Evolutionary conservation across 1,139 yeast genomes (phyloP), one percentile per base, ranked within the genome.

Genomic region (Komagataea norvegica): DNA sequence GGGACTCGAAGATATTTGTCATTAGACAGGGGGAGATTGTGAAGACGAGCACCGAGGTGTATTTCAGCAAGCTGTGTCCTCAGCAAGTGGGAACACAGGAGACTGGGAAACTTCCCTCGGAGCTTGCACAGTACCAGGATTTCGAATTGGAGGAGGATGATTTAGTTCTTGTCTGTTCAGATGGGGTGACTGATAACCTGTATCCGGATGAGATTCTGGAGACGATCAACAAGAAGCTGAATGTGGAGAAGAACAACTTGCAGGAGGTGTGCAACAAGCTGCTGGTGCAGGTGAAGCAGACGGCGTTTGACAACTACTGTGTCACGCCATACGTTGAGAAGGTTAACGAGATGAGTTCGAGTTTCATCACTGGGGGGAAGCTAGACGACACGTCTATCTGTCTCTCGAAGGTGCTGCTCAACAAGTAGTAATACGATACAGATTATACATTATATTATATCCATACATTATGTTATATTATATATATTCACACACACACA

Each of bases 331-430:
- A 73, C 47, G 73, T 72, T 42, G 77, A 71, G 48, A 69, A 62
- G 51, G 72, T 74, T 13, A 72, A 70, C 49, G 55, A 66, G 16
- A 26, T 51, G 31, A 44, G 43, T 28, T 43, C 48, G 7, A 44
- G 52, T 14, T 63, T 72, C 38, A 68, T 70, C 40, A 57, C 66
- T 29, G 80, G 80, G 2, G 80, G 80, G 0, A 74, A 74, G 44
- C 57, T 74, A 40, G 80, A 74, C 51, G 80, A 74, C 48, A 73
- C 72, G 65, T 68, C 77, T 0, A 57, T 74, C 10, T 70, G 76
- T 42, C 58, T 74, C 17, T 77, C 77, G 11, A 62, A 61, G 43
- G 77, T 74, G 14, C 29, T 37, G 8, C 29, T 48, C 13, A 48
- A 48, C 16, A 26, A 40, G 14, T 29, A 29, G 8, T 7, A 8